These are phyloP conservation scores for Aspergillus cejpii DNA, from an alignment of 2,329 filamentous ascomycete species.

Conservation along the genomic window DNA sequence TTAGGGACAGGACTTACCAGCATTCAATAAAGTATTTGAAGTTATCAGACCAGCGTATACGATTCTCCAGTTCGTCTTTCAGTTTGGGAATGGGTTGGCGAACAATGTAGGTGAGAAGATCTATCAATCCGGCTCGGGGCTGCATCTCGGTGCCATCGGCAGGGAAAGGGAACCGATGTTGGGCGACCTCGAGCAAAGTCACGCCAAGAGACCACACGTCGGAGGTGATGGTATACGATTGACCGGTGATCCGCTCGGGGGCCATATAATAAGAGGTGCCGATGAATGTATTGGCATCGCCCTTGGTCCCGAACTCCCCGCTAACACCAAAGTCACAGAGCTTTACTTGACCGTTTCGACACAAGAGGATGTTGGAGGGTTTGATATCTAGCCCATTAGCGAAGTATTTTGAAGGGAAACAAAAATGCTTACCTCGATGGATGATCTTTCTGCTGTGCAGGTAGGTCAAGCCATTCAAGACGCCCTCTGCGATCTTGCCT, in stretches of 20 bases:
- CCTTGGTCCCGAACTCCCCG: slow-evolving; percentile 96
- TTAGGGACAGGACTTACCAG: slow-evolving; percentile 56
- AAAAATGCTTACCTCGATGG: slow-evolving; percentile 57
- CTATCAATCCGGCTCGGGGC: slow-evolving; percentile 84
- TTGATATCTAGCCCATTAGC: slow-evolving; percentile 66
- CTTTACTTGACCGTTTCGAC: slow-evolving; percentile 88
- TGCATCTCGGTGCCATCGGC: slow-evolving; percentile 95
- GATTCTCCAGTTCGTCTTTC: slow-evolving; percentile 85
- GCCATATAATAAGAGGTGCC: slow-evolving; percentile 99
- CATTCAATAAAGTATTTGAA: slow-evolving; percentile 99
- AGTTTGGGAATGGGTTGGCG: slow-evolving; percentile 89
- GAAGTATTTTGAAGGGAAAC: background rate
- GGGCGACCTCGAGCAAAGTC: slow-evolving; percentile 95
- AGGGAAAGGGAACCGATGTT: slow-evolving; percentile 96
- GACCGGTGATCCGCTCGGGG: slow-evolving; percentile 92
- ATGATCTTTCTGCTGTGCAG: slow-evolving; percentile 95
- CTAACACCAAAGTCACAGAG: slow-evolving; percentile 97
- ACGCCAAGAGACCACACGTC: slow-evolving; percentile 98
- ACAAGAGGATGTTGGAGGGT: slow-evolving; percentile 91
- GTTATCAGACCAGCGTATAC: slow-evolving; percentile 90
- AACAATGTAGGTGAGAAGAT: slow-evolving; percentile 94
- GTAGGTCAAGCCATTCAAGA: slow-evolving; percentile 88
- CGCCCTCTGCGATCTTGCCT: slow-evolving; percentile 92
- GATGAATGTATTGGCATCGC: slow-evolving; percentile 97
- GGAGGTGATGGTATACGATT: slow-evolving; percentile 96